These are phyloP conservation scores for Podila verticillata DNA, from an alignment of 192 early-diverging fungal genomes.

Conservation along the genomic window DNA sequence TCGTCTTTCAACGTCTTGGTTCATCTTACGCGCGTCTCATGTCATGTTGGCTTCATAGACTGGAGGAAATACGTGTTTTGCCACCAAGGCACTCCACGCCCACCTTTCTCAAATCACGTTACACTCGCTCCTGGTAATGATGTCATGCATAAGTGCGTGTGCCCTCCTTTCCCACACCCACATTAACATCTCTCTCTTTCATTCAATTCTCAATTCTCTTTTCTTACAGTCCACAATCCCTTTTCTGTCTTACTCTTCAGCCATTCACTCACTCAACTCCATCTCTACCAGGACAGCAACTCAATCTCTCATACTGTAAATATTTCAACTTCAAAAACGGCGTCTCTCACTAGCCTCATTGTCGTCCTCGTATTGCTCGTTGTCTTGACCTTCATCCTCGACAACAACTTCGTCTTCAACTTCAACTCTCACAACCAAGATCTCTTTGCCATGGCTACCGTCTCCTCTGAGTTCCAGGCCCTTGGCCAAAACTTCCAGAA, in stretches of 20 bases:
- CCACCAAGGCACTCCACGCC: too few species aligned
- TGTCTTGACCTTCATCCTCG: not conserved
- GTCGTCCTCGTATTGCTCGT: not conserved
- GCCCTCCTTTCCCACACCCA: not conserved
- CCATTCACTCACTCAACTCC: too few species aligned
- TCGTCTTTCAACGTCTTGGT: too few species aligned
- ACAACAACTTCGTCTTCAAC: not conserved
- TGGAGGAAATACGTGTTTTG: not conserved
- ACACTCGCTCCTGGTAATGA: not conserved
- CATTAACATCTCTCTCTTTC: too few species aligned
- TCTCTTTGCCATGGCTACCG: constrained; percentile 24
- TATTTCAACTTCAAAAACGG: not conserved
- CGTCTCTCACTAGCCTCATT: too few species aligned
- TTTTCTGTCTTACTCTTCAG: too few species aligned
- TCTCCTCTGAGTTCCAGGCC: constrained; percentile 38
- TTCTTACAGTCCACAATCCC: too few species aligned
- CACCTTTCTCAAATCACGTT: not conserved
- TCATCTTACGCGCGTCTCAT: too few species aligned
- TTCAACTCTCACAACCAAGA: not conserved
- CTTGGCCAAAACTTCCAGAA: constrained; percentile 42
- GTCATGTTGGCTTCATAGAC: not conserved
- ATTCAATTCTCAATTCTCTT: too few species aligned
- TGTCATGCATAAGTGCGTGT: not conserved
- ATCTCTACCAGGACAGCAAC: too few species aligned
- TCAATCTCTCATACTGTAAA: not conserved